phyloP scores from a whole-genome alignment of 192 early-diverging fungal species.

The Coemansia sp. region DNA sequence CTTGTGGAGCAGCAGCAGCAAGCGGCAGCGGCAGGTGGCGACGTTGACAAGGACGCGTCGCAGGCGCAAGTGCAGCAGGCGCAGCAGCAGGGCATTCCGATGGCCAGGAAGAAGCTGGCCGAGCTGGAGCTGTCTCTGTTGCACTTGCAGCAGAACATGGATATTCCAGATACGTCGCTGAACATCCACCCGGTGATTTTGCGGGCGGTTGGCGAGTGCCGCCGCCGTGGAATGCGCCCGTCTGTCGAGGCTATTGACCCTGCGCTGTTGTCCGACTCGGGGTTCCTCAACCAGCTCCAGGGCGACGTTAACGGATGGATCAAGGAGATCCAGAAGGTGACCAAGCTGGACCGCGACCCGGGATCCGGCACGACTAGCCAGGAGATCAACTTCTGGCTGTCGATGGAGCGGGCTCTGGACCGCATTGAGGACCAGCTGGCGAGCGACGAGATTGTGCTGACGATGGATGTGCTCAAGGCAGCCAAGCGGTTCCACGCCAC shows the following conservation, averaged over 20 bases:
- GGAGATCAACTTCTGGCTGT: slow-evolving; percentile 99
- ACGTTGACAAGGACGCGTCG: slow-evolving; percentile 63
- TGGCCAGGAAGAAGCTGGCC: slow-evolving; percentile 98
- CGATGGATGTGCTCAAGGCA: slow-evolving; percentile 89
- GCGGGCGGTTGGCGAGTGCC: slow-evolving; percentile 67
- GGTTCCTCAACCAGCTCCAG: slow-evolving; percentile 92
- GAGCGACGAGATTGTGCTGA: slow-evolving; percentile 85
- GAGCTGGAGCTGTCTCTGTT: slow-evolving; percentile 94
- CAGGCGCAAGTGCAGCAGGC: background rate
- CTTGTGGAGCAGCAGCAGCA: slow-evolving; percentile 49
- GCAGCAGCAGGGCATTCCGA: slow-evolving; percentile 71
- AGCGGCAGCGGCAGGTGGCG: slow-evolving; percentile 13
- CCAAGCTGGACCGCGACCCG: slow-evolving; percentile 90
- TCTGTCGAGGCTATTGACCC: slow-evolving; percentile 74
- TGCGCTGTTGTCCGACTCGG: slow-evolving; percentile 71
- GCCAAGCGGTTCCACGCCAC: slow-evolving; percentile 99
- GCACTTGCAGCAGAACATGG: slow-evolving; percentile 96
- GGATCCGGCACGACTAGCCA: slow-evolving; percentile 88
- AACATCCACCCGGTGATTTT: slow-evolving; percentile 83
- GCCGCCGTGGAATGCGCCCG: slow-evolving; percentile 60
- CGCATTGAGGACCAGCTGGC: slow-evolving; percentile 94
- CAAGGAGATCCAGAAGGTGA: slow-evolving; percentile 99
- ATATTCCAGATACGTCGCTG: slow-evolving; percentile 90
- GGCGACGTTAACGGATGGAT: slow-evolving; percentile 97
- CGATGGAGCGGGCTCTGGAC: slow-evolving; percentile 91